These are phyloP conservation scores for Chrysanthemum lavandulifolium DNA, from an alignment of 129 eudicot species.

Conservation along the genomic window DNA sequence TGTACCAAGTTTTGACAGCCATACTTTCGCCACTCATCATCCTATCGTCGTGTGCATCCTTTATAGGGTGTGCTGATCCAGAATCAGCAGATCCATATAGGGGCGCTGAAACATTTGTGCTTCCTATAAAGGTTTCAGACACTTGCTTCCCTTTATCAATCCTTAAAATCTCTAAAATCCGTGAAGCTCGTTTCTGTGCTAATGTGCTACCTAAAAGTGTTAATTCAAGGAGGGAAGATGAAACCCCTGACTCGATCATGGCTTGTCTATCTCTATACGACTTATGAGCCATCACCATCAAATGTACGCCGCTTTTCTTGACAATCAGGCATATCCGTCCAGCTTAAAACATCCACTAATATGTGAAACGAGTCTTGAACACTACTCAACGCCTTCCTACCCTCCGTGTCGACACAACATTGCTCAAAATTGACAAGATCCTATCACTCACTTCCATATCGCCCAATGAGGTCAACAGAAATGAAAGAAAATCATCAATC, in stretches of 20 bases:
- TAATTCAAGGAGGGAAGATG: conserved; percentile 75
- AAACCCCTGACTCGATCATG: conserved; percentile 75
- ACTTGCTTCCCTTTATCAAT: conserved; percentile 87
- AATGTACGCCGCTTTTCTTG: conserved; percentile 77
- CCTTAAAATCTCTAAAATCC: conserved; percentile 72
- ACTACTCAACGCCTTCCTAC: conserved; percentile 53
- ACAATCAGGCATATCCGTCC: conserved; percentile 83
- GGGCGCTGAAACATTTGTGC: conserved; percentile 60
- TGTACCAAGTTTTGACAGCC: conserved; percentile 88
- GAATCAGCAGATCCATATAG: conserved; percentile 41
- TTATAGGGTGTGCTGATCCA: conserved; percentile 16
- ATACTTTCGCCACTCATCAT: conserved; percentile 82
- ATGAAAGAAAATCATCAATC: conserved; percentile 46
- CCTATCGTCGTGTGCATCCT: conserved; percentile 36
- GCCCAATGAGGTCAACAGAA: conserved; percentile 52
- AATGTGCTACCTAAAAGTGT: conserved; percentile 85
- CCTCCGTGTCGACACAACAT: conserved; percentile 67
- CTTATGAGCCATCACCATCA: conserved; percentile 96
- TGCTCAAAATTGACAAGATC: conserved; percentile 68
- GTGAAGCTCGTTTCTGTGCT: conserved; percentile 93
- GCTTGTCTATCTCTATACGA: conserved; percentile 73
- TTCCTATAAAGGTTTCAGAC: conserved; percentile 41
- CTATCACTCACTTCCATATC: conserved; percentile 81
- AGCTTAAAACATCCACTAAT: conserved; percentile 63
- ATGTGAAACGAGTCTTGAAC: conserved; percentile 55